phyloP scores from a whole-genome alignment of 176 grass and related monocot genomes.

The Aegilops bicornis region DNA sequence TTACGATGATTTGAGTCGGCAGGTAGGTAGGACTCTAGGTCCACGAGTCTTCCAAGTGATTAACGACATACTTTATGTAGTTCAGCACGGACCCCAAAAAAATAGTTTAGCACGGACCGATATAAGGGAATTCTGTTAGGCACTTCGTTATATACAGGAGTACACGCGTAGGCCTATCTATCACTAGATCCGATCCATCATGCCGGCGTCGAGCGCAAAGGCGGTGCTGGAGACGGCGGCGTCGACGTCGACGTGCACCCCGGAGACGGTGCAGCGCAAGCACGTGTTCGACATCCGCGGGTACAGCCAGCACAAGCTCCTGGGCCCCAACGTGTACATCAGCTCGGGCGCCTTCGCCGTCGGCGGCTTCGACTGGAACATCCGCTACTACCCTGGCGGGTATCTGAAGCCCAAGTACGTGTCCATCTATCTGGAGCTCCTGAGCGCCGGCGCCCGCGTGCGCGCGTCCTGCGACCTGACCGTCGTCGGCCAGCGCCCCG shows the following conservation, averaged over 20 bases:
- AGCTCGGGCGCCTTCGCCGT: conserved; percentile 18
- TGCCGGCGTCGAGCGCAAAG: not conserved
- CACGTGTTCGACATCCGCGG: conserved; percentile 6
- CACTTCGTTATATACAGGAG: no score
- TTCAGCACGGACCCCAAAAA: no score
- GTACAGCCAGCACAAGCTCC: conserved; percentile 18
- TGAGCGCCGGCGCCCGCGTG: not conserved
- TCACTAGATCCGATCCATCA: not conserved
- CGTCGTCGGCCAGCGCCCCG: not conserved
- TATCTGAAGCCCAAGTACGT: not conserved
- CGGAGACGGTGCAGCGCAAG: conserved; percentile 1
- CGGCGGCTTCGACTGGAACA: conserved; percentile 26
- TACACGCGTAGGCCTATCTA: no score
- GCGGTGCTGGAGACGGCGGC: not conserved
- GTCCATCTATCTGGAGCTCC: not conserved
- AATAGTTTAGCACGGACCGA: no score
- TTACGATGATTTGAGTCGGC: no score
- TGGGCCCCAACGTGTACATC: conserved; percentile 1
- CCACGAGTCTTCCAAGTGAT: no score
- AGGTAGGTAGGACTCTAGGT: no score
- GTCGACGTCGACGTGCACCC: conserved; percentile 5
- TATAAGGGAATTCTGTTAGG: no score
- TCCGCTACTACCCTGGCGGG: conserved; percentile 28
- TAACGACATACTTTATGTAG: no score
- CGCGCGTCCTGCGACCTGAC: not conserved